These are phyloP conservation scores for Sclerotinia nivalis DNA, from an alignment of 2,329 filamentous ascomycete species.

Conservation along the genomic window DNA sequence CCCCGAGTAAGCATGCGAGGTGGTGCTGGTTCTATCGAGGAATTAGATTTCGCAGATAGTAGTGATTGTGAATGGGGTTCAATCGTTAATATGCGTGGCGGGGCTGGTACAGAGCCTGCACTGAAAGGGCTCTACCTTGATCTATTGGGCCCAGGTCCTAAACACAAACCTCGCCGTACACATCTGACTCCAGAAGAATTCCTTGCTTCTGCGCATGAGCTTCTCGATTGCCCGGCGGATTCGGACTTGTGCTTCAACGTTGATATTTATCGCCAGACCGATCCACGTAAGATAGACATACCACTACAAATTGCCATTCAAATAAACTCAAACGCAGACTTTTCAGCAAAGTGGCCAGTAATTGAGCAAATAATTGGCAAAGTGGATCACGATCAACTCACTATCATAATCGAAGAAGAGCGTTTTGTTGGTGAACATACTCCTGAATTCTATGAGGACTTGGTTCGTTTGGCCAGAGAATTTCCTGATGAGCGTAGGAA, in stretches of 20 bases:
- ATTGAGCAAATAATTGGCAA: constrained; percentile 8
- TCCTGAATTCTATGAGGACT: constrained; percentile 2
- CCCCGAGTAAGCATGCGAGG: constrained; percentile 11
- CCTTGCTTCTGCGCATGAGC: constrained; percentile 1
- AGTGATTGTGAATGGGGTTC: constrained; percentile 3
- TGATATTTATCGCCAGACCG: constrained; percentile 12
- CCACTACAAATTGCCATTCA: neutral
- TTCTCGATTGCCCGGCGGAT: neutral
- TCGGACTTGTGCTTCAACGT: neutral
- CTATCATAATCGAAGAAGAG: constrained; percentile 11
- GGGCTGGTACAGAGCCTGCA: neutral
- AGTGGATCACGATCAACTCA: constrained; percentile 19
- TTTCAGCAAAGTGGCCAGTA: neutral
- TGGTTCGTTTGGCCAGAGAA: neutral
- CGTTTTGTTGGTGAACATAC: neutral
- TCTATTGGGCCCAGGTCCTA: neutral
- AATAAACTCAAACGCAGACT: neutral
- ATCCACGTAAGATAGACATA: constrained; percentile 14
- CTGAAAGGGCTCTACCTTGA: neutral
- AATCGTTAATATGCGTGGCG: constrained; percentile 13
- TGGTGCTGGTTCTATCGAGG: constrained; percentile 15
- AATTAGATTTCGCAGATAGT: neutral
- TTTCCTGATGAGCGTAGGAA: constrained; percentile 9
- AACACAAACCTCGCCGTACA: neutral
- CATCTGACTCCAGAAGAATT: constrained; percentile 7